Evolutionary conservation across 257 asterid genomes (phyloP).

Genomic region (Oldenlandia corymbosa): DNA sequence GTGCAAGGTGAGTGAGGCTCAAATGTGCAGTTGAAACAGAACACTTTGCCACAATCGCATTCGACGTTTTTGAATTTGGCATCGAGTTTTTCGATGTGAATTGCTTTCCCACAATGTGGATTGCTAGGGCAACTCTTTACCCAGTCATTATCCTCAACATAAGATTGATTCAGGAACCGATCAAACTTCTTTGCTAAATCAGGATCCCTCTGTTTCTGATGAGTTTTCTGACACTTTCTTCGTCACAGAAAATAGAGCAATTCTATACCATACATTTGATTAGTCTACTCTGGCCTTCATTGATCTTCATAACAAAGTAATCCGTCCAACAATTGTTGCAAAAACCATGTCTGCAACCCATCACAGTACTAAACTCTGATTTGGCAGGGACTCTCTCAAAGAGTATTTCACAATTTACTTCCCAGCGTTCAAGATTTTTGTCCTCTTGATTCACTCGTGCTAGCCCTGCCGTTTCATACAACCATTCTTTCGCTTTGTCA

Average conservation of each 20-base stretch:
- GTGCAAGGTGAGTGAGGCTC: conserved; percentile 59
- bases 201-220: conserved; percentile 36
- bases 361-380: conserved; percentile 32
- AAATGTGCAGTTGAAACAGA: conserved; percentile 47
- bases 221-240: conserved; percentile 35
- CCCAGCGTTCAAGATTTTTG: conserved; percentile 9
- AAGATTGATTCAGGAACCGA: conserved; percentile 48
- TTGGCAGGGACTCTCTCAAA: conserved; percentile 30
- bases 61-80: conserved; percentile 42
- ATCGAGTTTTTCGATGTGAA: conserved; percentile 33
- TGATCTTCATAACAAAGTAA: conserved; percentile 43
- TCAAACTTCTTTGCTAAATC: conserved; percentile 40
- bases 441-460: conserved; percentile 11
- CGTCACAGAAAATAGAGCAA: conserved; percentile 54
- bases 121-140: conserved; percentile 61
- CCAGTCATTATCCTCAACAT: conserved; percentile 47
- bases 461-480: conserved; percentile 43
- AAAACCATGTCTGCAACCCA: conserved; percentile 61
- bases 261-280: conserved; percentile 50
- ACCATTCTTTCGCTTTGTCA: conserved; percentile 37
- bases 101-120: conserved; percentile 56
- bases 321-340: conserved; percentile 59
- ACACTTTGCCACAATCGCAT: conserved; percentile 44
- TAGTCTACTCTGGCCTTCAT: conserved; percentile 48
- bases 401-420: conserved; percentile 40